Evolutionary conservation across 1,284 basidiomycete genomes (phyloP).

Genomic region (Lentinus polychrous): DNA sequence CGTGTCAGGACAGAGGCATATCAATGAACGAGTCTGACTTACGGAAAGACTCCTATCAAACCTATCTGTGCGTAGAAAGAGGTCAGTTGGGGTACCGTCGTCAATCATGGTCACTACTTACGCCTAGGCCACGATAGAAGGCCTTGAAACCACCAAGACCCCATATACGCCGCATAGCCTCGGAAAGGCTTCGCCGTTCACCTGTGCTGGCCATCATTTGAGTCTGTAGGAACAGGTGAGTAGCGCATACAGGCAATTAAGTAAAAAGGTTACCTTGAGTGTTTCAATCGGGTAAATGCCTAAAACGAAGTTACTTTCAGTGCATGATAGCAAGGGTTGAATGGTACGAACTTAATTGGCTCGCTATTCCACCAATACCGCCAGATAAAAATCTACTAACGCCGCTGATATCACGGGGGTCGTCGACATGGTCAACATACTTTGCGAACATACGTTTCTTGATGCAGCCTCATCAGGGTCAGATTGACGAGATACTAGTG

Average conservation of each 20-base stretch:
- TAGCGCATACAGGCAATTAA: conserved; percentile 3
- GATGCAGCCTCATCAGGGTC: conserved; percentile 10
- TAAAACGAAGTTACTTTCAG: conserved; percentile 23
- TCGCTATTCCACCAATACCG: conserved; percentile 90
- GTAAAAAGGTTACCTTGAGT: conserved; percentile 52
- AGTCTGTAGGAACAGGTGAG: conserved; percentile 43
- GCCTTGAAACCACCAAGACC: conserved; percentile 74
- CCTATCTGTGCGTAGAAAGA: conserved; percentile 55
- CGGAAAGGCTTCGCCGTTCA: conserved; percentile 52
- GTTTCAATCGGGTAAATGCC: conserved; percentile 90
- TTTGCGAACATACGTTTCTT: conserved; percentile 92
- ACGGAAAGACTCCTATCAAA: conserved; percentile 86
- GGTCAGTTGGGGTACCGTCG: conserved; percentile 2
- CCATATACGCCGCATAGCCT: conserved; percentile 67
- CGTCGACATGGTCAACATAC: conserved; percentile 88
- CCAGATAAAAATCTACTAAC: conserved; percentile 91
- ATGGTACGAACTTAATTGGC: conserved; percentile 72
- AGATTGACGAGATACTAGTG: conserved; percentile 5
- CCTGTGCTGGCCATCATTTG: conserved; percentile 88
- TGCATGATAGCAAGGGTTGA: background rate
- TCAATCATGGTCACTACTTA: conserved; percentile 35
- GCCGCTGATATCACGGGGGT: conserved; percentile 86
- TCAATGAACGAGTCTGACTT: conserved; percentile 23
- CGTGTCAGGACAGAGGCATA: background rate
- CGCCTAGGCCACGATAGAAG: conserved; percentile 89